Conservation (phyloP, 2,329 filamentous ascomycete genomes). For the Ophiosphaerella narmari region DNA sequence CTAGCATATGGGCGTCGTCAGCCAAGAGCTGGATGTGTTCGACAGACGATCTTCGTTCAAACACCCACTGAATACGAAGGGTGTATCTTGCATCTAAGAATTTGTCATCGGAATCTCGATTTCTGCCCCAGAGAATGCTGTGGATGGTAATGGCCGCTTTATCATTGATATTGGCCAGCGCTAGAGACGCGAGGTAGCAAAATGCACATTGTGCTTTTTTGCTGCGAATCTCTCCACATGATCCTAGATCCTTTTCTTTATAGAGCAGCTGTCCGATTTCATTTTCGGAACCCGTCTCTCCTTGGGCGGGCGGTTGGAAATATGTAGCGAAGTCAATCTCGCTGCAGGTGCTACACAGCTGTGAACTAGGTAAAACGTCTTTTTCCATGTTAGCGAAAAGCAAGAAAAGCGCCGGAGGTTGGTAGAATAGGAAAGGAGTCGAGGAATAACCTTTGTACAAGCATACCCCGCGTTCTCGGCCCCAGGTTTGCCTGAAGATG, state of each 20-base stretch:
- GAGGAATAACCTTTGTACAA: too few relatives aligned
- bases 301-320: neutral
- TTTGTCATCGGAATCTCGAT: neutral
- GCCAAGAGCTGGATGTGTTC: neutral
- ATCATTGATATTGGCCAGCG: neutral
- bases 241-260: neutral
- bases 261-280: neutral
- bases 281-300: neutral
- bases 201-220: neutral
- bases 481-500: too few relatives aligned
- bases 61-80: neutral
- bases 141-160: neutral
- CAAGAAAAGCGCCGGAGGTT: too few relatives aligned
- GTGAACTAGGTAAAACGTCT: neutral
- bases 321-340: neutral
- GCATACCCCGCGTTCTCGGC: too few relatives aligned
- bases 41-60: neutral
- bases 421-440: too few relatives aligned
- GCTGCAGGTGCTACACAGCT: slow-evolving; percentile 1
- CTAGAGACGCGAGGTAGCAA: neutral
- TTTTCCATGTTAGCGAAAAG: neutral
- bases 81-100: neutral
- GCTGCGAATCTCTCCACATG: neutral
- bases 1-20: neutral
- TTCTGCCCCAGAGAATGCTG: neutral